These are phyloP conservation scores for Dendrostoma leiphaemia DNA, from an alignment of 2,329 filamentous ascomycete genomes.

Conservation along the genomic window DNA sequence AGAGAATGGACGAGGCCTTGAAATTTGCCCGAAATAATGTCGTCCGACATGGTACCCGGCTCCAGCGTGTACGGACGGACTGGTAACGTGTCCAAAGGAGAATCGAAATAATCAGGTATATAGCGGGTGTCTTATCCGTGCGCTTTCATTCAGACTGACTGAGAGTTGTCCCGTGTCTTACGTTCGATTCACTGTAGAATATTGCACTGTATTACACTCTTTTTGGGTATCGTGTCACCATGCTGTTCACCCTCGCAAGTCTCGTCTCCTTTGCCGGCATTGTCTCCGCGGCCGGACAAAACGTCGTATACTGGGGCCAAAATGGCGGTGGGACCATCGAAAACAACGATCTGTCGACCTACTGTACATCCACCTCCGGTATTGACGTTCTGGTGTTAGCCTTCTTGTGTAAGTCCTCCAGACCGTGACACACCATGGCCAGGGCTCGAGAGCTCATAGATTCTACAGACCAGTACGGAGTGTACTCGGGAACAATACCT, in stretches of 20 bases:
- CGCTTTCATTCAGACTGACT: not conserved
- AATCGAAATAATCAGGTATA: not conserved
- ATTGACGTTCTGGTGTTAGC: constrained; percentile 42
- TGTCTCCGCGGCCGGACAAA: constrained; percentile 26
- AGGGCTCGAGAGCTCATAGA: too few relatives aligned
- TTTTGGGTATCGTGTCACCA: not conserved
- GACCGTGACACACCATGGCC: constrained; percentile 10
- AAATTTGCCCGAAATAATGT: not conserved
- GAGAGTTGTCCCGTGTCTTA: not conserved
- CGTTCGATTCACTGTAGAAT: not conserved
- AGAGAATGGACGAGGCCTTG: not conserved
- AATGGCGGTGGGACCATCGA: constrained; percentile 29
- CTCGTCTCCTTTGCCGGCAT: not conserved
- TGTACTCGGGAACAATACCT: constrained; percentile 28
- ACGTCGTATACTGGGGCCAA: constrained; percentile 24
- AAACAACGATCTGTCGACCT: constrained; percentile 35
- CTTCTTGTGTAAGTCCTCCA: constrained; percentile 39
- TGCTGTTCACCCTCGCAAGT: not conserved
- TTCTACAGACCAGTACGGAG: not conserved
- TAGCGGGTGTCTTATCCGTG: not conserved
- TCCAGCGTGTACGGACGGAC: not conserved
- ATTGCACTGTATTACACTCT: not conserved
- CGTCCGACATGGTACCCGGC: not conserved
- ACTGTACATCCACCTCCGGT: constrained; percentile 35
- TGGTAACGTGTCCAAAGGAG: not conserved